Evolutionary conservation across 495 filamentous ascomycete genomes (phyloP), one percentile per base, ranked within the genome.

Genomic region (Trichoderma reesei): DNA sequence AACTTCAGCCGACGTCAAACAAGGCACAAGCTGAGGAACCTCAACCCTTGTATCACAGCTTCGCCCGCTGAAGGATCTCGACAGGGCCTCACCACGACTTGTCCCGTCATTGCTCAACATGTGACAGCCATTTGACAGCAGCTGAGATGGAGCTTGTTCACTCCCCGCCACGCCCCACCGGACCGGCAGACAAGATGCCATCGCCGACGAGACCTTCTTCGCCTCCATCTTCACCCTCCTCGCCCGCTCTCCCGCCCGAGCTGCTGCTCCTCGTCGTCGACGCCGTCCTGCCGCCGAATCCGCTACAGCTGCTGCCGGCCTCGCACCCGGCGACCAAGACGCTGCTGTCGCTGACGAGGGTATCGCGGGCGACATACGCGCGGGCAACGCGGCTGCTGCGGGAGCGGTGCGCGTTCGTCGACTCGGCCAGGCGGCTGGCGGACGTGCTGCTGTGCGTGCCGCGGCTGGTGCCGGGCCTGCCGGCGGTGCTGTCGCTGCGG

Each of bases 381-480:
- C 59, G 59, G n/a, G 70, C 73, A 2, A 65, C 36, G 16, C 64
- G 60, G 18, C 68, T 70, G 8, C 68, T 75, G 7, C 64, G 70
- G 31, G 66, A 65, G 16, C 66, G 70, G 56, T 75, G 72, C 64
- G 62, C 72, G 11, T 65, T 70, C 41, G 66, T 75, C 14, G 60
- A 74, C 41, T 63, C 64, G n/a, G 42, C 41, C 0, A 2, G 41
- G 14, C 63, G 61, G 16, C 60, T 72, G 36, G 56, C 51, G 8
- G 33, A 39, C 11, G 9, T 60, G 18, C 39, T 64, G 36, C 63
- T 39, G 14, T 64, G 63, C 63, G 31, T 64, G 37, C 37, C 31
- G 41, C 51, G 63, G 9, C 18, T 60, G 34, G 54, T 64, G 33
- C 63, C 63, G 14, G 16, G 33, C 3, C 63, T 59, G 10, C 33